phyloP scores from a whole-genome alignment of 2,329 filamentous ascomycete genomes.

The Calonectria crousiana region DNA sequence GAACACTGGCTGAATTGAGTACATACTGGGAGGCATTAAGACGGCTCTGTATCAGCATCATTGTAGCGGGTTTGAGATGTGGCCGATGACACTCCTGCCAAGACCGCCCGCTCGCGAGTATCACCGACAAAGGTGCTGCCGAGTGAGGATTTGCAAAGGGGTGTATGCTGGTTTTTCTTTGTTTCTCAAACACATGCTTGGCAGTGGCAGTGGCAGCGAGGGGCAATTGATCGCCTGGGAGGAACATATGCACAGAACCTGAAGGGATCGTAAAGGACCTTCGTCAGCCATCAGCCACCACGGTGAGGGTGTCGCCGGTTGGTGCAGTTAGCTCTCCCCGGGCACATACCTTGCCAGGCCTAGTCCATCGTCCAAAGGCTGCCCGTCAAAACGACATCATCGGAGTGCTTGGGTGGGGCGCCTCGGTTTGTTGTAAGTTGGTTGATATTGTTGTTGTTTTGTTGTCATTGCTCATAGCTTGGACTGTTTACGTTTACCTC shows the following conservation, averaged over 20 bases:
- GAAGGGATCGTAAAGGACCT: slow-evolving; percentile 2
- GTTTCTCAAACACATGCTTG: slow-evolving; percentile 23
- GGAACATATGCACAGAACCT: not conserved
- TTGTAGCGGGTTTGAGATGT: slow-evolving; percentile 19
- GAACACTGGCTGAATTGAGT: slow-evolving; percentile 13
- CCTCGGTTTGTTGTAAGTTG: slow-evolving; percentile 16
- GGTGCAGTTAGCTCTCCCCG: not conserved
- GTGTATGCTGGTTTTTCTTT: slow-evolving; percentile 31
- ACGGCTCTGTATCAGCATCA: slow-evolving; percentile 21
- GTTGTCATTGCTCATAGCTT: slow-evolving; percentile 13
- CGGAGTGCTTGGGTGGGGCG: slow-evolving; percentile 17
- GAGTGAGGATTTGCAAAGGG: slow-evolving; percentile 15
- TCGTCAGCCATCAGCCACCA: slow-evolving; percentile 38
- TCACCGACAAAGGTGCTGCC: slow-evolving; percentile 26
- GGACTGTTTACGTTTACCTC: slow-evolving; percentile 4
- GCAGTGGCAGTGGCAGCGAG: slow-evolving; percentile 9
- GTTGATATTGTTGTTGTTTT: slow-evolving; percentile 11
- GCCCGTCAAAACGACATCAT: slow-evolving; percentile 14
- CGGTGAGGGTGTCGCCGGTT: not conserved
- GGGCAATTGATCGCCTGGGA: slow-evolving; percentile 9
- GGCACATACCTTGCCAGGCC: slow-evolving; percentile 3
- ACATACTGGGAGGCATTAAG: slow-evolving; percentile 22
- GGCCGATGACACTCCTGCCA: slow-evolving; percentile 14
- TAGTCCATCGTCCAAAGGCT: not conserved
- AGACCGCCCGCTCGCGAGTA: slow-evolving; percentile 32